Evolutionary conservation across 1,284 basidiomycete species (phyloP), one percentile per base, ranked within the genome.

Genomic region (Fistulinella cinereoalba): DNA sequence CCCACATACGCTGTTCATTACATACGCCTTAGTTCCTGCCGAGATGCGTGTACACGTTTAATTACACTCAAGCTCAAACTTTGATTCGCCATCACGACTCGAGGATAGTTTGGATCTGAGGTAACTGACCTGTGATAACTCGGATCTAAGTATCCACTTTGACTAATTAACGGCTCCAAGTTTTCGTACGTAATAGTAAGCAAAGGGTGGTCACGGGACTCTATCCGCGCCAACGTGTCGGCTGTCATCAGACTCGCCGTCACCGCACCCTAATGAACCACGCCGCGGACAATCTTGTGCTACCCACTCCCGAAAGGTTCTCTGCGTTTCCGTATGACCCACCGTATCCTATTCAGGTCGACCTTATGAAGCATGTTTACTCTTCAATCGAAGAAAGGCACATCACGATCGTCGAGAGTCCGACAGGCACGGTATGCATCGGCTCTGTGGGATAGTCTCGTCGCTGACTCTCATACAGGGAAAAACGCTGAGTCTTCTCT

Each of bases 341-440:
- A 3, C 95, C 95, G 1, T 98, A 99, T 67, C 67, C 75, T 15
- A 97, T 97, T 52, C 96, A 99, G 66, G 71, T 81, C 1, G 81
- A 92, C 32, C 78, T 98, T 28, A 98, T 98, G 95, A 79, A 74
- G 12, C 87, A 92, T 50, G 71, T 98, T 4, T 98, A 96, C 63
- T 58, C 75, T 3, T 79, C 87, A 1, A 88, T 97, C 42, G 93
- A 97, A 62, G 56, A 68, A 41, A 75, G 58, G 66, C 87, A 79
- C 66, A 73, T 97, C 9, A 83, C 91, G 2, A 87, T 98, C 37
- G 71, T 92, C 18, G 90, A 93, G 64, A 90, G 86, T 53, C 92
- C 90, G 0, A 93, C 91, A 0, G 91, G 91, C 53, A 93, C 91
- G 19, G 85, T 86, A 44, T 63, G 75, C 56, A 32, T 13, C 3